Evolutionary conservation across 176 grass and related monocot species (phyloP).

Genomic region (Musa beccarii): DNA sequence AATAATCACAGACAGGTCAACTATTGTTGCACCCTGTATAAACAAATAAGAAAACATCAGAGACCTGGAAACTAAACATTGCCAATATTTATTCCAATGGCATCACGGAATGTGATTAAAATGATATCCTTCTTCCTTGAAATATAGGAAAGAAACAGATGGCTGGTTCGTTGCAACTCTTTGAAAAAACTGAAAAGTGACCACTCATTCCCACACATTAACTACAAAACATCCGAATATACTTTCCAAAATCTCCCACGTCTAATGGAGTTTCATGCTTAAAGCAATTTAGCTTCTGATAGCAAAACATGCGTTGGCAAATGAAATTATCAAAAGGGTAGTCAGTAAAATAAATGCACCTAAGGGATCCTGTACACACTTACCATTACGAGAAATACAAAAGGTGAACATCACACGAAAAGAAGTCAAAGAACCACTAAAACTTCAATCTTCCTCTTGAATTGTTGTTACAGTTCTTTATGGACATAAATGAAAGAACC

Average conservation of each 20-base stretch:
- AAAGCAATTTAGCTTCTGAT: too few relatives aligned
- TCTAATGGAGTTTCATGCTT: too few relatives aligned
- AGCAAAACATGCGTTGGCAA: too few relatives aligned
- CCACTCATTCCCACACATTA: not conserved
- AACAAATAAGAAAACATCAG: not conserved
- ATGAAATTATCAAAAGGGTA: too few relatives aligned
- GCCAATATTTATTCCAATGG: not conserved
- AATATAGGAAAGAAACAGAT: not conserved
- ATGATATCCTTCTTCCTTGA: not conserved
- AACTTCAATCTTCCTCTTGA: not conserved
- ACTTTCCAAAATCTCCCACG: not conserved
- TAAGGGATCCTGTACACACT: too few relatives aligned
- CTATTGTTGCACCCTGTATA: constrained; percentile 39
- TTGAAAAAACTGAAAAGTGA: not conserved
- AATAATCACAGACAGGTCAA: constrained; percentile 28
- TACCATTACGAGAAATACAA: not conserved
- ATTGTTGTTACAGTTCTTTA: not conserved
- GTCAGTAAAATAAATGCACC: too few relatives aligned
- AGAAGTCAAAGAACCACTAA: not conserved
- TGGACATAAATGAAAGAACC: too few relatives aligned
- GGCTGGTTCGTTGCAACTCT: not conserved
- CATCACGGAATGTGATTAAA: not conserved
- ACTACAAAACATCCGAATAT: not conserved
- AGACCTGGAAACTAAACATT: not conserved
- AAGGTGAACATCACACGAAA: not conserved